Base-by-base conservation (phyloP, 768 basidiomycete species). In the Psilocybe cyanescens region DNA sequence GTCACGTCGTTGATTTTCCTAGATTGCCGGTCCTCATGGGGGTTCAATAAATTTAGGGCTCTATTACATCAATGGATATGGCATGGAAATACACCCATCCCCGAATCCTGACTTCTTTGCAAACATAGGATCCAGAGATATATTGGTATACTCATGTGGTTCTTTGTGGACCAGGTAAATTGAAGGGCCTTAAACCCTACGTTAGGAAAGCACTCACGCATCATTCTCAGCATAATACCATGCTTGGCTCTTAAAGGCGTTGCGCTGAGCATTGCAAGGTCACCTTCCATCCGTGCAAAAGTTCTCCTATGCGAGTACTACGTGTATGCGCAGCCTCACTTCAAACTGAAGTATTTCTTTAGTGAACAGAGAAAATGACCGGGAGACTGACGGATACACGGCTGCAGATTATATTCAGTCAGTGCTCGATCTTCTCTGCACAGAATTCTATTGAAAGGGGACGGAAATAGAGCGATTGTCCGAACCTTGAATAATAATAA, bases 121-220 rank as follows among this genome's bases (percentile, higher is more conserved):
- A 11, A 83, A 84, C 55, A 76, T 97, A 8, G 74, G 76, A 3
- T 76, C 80, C 31, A 83, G 83, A 58, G 85, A 91, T 64, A 78
- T 90, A 2, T 77, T 98, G 30, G 87, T 98, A 2, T 97, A 97
- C 72, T 95, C 94, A 3, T 95, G 95, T 70, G 95, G 95, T 4
- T 97, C 95, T 1, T 78, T 98, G 7, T 98, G 94, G 94, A 98
- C 95, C 12, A 94, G 92, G 93, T 89, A 19, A 6, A n/a, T 44
- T 44, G 8, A 61, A 33, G 45, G 33, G 24, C 29, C 17, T 28
- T 48, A 4, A 8, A 47, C 5, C 59, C 29, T 47, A 29, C n/a
- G 37, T 16, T 48, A 6, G n/a, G n/a, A 24, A 24, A 12, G 12
- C 29, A 12, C 44, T 57, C 8, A 47, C 41, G 14, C 16, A 54